A percentile compares a stretch with the other conserved stretches of the same genome.
Evolutionary conservation across 2,329 filamentous ascomycete species (phyloP).

Genomic region (Taxawa tesnikishii): DNA sequence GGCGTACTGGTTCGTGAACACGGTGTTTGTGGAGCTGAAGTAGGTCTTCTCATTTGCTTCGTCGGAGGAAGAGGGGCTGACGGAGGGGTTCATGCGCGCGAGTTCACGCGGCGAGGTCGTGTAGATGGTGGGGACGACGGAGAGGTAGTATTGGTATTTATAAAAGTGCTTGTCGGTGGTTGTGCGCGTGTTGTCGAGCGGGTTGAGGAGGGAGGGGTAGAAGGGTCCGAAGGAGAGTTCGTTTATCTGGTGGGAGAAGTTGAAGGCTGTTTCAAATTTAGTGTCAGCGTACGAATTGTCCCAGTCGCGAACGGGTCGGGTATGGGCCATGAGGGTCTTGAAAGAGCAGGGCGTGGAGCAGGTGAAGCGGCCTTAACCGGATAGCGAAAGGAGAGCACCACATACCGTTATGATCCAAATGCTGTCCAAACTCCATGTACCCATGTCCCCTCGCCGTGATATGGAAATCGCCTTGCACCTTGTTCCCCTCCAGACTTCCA

Average conservation of each 20-base stretch:
- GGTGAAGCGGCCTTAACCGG: not conserved
- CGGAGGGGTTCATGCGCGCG: conserved; percentile 29
- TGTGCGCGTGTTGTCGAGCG: conserved; percentile 82
- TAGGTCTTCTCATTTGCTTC: conserved; percentile 19
- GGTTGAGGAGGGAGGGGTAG: conserved; percentile 87
- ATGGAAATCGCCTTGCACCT: conserved; percentile 96
- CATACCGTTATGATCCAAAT: conserved; percentile 72
- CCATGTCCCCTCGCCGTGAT: conserved; percentile 92
- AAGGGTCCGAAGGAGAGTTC: conserved; percentile 96
- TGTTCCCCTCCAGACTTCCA: conserved; percentile 83
- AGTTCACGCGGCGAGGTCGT: conserved; percentile 36
- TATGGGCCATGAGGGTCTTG: too few species aligned
- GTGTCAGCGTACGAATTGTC: not conserved
- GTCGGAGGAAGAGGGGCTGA: conserved; percentile 29
- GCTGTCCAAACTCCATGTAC: conserved; percentile 69
- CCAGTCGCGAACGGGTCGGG: too few species aligned
- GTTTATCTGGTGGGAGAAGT: conserved; percentile 94
- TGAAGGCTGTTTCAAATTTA: conserved; percentile 77
- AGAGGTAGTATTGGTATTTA: conserved; percentile 97
- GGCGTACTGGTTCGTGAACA: conserved; percentile 95
- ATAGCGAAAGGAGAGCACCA: conserved; percentile 11
- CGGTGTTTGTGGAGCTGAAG: conserved; percentile 38
- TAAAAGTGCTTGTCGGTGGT: conserved; percentile 66
- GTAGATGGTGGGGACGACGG: conserved; percentile 89
- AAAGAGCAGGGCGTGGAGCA: too few species aligned